Conservation (phyloP, 345 rosid genomes). For the Salix udensis region DNA sequence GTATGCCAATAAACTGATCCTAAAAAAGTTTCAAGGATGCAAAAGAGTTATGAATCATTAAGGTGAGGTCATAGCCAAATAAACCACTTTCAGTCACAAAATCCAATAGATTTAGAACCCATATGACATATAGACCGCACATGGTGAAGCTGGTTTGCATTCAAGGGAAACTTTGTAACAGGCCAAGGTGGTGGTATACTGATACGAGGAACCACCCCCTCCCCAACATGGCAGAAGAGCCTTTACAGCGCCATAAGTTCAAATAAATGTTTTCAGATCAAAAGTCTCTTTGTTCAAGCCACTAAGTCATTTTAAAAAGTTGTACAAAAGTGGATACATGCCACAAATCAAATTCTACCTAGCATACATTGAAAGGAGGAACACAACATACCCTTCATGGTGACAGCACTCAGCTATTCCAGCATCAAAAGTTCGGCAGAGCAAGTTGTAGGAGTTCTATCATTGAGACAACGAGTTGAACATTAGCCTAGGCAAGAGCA, state of each 20-base stretch:
- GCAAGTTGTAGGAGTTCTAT: constrained; percentile 54
- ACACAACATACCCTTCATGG: constrained; percentile 45
- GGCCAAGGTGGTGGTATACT: no score
- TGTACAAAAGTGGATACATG: no score
- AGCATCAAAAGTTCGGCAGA: constrained; percentile 54
- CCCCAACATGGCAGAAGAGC: no score
- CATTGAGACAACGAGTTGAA: constrained; percentile 4
- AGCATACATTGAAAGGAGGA: no score
- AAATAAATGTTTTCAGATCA: not conserved
- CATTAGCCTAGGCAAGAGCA: constrained; percentile 12
- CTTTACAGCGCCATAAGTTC: not conserved
- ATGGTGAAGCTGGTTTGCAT: no score
- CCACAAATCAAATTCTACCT: no score
- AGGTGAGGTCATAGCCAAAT: not conserved
- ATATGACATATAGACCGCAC: not conserved
- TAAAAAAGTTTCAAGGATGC: constrained; percentile 10
- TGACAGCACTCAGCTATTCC: constrained; percentile 65
- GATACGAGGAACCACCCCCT: no score
- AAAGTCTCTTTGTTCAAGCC: not conserved
- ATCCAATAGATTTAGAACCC: not conserved
- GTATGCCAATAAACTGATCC: constrained; percentile 56
- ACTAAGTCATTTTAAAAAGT: not conserved
- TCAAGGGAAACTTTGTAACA: no score
- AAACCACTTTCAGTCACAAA: not conserved
- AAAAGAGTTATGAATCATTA: constrained; percentile 3